A percentile compares a stretch with the other conserved stretches of the same genome.
Evolutionary conservation across 2,329 filamentous ascomycete genomes (phyloP).

Genomic region (Exophiala sideris): DNA sequence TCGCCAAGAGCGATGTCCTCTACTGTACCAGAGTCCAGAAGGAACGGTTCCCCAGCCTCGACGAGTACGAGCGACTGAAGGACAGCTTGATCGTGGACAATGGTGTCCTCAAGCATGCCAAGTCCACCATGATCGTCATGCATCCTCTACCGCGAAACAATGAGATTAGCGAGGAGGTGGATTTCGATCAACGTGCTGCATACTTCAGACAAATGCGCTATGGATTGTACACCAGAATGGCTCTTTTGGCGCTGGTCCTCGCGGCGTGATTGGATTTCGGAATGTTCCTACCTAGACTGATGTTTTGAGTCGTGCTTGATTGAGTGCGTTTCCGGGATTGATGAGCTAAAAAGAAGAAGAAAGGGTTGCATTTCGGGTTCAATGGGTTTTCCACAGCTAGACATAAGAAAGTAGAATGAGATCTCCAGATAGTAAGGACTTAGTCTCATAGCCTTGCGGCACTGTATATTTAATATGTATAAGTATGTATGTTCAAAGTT

Average conservation of each 20-base stretch:
- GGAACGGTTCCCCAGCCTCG: constrained; percentile 81
- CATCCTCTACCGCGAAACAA: constrained; percentile 91
- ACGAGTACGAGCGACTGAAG: constrained; percentile 83
- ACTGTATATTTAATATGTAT: no score
- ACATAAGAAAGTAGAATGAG: no score
- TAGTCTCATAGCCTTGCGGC: no score
- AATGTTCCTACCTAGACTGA: not conserved
- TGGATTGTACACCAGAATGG: constrained; percentile 97
- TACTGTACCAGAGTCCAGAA: constrained; percentile 98
- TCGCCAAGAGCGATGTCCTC: constrained; percentile 82
- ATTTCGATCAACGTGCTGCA: constrained; percentile 92
- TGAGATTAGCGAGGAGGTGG: constrained; percentile 92
- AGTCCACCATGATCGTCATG: constrained; percentile 90
- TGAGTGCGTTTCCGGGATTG: no score
- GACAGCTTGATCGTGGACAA: constrained; percentile 88
- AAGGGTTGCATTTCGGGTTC: no score
- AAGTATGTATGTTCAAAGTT: no score
- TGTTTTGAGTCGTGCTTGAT: not conserved
- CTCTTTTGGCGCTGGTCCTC: constrained; percentile 90
- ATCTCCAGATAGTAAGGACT: no score
- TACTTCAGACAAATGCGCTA: constrained; percentile 99
- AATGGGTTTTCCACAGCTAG: no score
- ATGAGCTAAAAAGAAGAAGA: no score
- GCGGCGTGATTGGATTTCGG: constrained; percentile 34
- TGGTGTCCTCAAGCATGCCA: constrained; percentile 81